A percentile compares a stretch with the other conserved stretches of the same genome.
Evolutionary conservation across 2,329 filamentous ascomycete species (phyloP).

Genomic region (Cladosporium austrohemisphaericum): DNA sequence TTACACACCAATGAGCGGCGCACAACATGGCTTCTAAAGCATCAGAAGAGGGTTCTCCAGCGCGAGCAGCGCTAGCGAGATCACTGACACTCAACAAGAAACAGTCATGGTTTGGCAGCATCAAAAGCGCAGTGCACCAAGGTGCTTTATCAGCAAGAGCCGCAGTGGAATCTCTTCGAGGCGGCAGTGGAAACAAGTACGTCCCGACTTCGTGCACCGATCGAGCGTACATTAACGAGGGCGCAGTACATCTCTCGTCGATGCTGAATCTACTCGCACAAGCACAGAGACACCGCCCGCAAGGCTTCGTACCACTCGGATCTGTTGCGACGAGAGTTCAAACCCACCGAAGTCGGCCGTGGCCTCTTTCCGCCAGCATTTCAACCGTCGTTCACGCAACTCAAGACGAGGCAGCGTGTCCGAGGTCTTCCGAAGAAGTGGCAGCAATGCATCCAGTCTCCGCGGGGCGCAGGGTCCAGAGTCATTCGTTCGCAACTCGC

Average conservation of each 20-base stretch:
- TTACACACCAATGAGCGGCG: neutral
- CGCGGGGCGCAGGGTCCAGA: constrained; percentile 8
- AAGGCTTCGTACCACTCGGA: neutral
- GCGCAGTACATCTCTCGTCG: neutral
- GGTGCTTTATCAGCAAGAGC: constrained; percentile 17
- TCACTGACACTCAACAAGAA: constrained; percentile 17
- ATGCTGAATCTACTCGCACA: neutral
- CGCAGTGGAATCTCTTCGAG: constrained; percentile 14
- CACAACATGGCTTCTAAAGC: constrained; percentile 7
- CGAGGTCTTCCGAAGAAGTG: neutral
- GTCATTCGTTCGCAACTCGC: constrained; percentile 1
- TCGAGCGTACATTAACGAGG: neutral
- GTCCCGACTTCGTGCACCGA: neutral
- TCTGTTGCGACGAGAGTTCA: too few relatives aligned
- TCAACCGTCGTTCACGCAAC: constrained; percentile 8
- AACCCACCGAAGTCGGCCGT: constrained; percentile 1
- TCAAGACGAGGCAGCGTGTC: constrained; percentile 10
- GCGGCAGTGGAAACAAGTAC: constrained; percentile 6
- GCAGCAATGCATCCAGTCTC: constrained; percentile 8
- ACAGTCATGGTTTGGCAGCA: constrained; percentile 17
- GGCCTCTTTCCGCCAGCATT: constrained; percentile 14
- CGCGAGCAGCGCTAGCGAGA: constrained; percentile 1
- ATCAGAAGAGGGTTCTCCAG: neutral
- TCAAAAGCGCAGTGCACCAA: constrained; percentile 15
- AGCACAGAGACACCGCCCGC: neutral